phyloP scores from a whole-genome alignment of 495 filamentous ascomycete genomes.

The Viridothelium virens region DNA sequence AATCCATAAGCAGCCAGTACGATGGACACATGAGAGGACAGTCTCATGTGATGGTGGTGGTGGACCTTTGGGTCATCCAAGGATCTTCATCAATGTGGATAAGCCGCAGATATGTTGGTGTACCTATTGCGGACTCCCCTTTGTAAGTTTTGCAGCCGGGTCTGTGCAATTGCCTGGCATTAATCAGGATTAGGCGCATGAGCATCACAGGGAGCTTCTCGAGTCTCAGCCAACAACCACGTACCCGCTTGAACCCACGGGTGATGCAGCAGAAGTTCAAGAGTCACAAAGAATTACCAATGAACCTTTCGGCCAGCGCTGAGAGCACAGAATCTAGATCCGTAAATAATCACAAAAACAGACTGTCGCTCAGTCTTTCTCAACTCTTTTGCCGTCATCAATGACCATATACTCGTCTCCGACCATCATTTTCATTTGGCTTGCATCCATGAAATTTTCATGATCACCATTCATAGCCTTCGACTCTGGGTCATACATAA shows the following conservation, averaged over 20 bases:
- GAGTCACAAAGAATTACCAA: conserved; percentile 23
- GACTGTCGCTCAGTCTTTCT: conserved; percentile 13
- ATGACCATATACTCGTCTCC: conserved; percentile 41
- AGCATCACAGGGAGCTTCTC: conserved; percentile 73
- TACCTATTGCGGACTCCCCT: conserved; percentile 91
- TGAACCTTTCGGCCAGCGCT: conserved; percentile 11
- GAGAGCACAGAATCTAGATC: not conserved
- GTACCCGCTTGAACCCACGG: conserved; percentile 57
- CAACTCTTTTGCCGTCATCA: conserved; percentile 33
- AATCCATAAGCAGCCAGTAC: conserved; percentile 90
- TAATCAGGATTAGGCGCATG: conserved; percentile 57
- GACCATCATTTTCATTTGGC: conserved; percentile 41
- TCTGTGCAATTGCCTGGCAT: not conserved
- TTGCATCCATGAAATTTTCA: conserved; percentile 39
- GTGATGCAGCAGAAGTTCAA: conserved; percentile 31
- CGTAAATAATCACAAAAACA: not conserved
- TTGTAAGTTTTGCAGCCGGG: conserved; percentile 48
- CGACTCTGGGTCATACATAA: conserved; percentile 38
- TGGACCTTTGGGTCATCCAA: conserved; percentile 82
- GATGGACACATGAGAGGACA: conserved; percentile 72
- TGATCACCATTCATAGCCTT: conserved; percentile 35
- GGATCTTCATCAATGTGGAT: conserved; percentile 95
- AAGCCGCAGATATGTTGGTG: conserved; percentile 88
- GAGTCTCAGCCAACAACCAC: conserved; percentile 69
- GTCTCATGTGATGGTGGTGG: conserved; percentile 92